A percentile compares a stretch with the other conserved stretches of the same genome.
Evolutionary conservation across 2,329 filamentous ascomycete species (phyloP).

Genomic region (Colletotrichum siamense): DNA sequence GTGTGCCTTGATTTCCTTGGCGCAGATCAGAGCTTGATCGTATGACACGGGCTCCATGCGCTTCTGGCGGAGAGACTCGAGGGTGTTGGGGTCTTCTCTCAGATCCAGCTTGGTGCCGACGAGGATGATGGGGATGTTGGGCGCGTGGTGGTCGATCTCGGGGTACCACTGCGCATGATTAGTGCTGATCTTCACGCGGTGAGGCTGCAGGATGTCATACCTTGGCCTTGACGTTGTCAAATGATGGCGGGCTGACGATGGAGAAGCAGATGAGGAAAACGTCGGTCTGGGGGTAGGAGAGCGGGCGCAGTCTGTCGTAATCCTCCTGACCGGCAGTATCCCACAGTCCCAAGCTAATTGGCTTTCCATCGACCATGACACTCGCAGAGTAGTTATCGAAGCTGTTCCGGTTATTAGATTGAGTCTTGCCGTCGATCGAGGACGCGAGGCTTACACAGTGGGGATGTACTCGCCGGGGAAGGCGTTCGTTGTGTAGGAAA

Average conservation of each 20-base stretch:
- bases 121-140: conserved; percentile 93
- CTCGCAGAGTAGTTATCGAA: conserved; percentile 99
- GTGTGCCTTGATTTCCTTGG: conserved; percentile 93
- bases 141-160: conserved; percentile 96
- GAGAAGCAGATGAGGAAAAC: conserved; percentile 99
- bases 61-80: conserved; percentile 84
- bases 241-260: conserved; percentile 95
- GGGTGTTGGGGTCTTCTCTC: conserved; percentile 83
- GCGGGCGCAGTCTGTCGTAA: conserved; percentile 91
- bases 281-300: conserved; percentile 98
- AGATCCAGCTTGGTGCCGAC: conserved; percentile 97
- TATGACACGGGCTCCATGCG: conserved; percentile 98
- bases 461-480: conserved; percentile 99
- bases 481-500: conserved; percentile 98
- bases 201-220: conserved; percentile 52
- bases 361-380: conserved; percentile 98
- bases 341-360: conserved; percentile 95
- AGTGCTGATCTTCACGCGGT: background rate
- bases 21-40: conserved; percentile 85
- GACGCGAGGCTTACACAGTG: conserved; percentile 74
- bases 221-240: conserved; percentile 99
- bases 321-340: conserved; percentile 99
- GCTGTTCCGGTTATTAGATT: conserved; percentile 47
- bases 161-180: conserved; percentile 78
- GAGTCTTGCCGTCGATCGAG: background rate